Conservation (phyloP, 176 grass and related monocot species). For the bread wheat (Triticum aestivum) region DNA sequence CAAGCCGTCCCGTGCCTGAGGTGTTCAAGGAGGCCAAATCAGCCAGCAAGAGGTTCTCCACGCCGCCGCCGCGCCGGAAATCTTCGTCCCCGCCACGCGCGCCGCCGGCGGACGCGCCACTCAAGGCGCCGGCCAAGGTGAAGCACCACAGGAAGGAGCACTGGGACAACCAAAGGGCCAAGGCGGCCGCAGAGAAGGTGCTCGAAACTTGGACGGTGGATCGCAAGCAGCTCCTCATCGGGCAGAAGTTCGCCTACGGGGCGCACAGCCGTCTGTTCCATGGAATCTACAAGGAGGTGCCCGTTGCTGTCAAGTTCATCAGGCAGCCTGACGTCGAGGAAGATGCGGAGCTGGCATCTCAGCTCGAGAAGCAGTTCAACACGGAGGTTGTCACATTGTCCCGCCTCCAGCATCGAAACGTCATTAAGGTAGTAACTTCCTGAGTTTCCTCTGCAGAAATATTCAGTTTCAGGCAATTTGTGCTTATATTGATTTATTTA, state of each 20-base stretch:
- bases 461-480: background rate
- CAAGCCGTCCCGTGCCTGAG: constrained; percentile 47
- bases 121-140: constrained; percentile 34
- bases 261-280: constrained; percentile 73
- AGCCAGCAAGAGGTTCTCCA: constrained; percentile 62
- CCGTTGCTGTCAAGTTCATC: constrained; percentile 82
- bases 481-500: constrained; percentile 5
- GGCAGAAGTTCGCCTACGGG: constrained; percentile 67
- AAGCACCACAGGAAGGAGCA: constrained; percentile 51
- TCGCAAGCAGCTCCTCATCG: constrained; percentile 67
- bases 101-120: background rate
- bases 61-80: constrained; percentile 65
- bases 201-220: constrained; percentile 57
- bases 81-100: constrained; percentile 6
- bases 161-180: constrained; percentile 42
- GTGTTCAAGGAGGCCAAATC: constrained; percentile 73
- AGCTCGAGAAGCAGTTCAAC: constrained; percentile 86
- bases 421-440: constrained; percentile 75
- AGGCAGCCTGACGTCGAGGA: constrained; percentile 56
- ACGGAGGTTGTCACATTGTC: constrained; percentile 72
- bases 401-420: constrained; percentile 68
- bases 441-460: background rate
- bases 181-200: constrained; percentile 48
- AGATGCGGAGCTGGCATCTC: constrained; percentile 55
- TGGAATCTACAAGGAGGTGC: constrained; percentile 69